Conservation (phyloP, 1,284 basidiomycete species). For the Porogramme epimiltina region DNA sequence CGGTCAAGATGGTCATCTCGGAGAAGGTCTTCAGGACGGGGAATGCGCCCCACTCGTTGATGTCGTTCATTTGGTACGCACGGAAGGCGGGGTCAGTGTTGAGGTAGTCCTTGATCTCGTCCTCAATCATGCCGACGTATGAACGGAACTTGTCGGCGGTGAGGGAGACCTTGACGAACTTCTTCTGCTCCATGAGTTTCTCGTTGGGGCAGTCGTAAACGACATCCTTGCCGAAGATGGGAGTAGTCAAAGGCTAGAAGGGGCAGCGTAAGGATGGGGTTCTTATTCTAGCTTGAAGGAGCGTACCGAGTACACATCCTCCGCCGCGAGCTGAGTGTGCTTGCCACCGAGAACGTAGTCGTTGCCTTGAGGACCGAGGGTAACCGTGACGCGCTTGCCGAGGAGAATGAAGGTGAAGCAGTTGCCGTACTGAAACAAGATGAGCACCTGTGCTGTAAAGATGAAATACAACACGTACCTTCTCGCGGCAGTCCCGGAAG, state of each 20-base stretch:
- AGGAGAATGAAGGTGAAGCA: conserved; percentile 96
- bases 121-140: conserved; percentile 90
- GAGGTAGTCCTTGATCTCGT: conserved; percentile 81
- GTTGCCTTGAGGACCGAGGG: conserved; percentile 90
- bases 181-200: conserved; percentile 99
- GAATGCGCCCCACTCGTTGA: conserved; percentile 74
- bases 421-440: conserved; percentile 55
- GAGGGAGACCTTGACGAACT: conserved; percentile 94
- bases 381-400: conserved; percentile 89
- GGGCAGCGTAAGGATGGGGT: no score
- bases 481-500: conserved; percentile 76
- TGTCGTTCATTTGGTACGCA: conserved; percentile 59
- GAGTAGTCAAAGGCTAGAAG: conserved; percentile 81
- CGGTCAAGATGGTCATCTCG: conserved; percentile 97
- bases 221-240: conserved; percentile 95
- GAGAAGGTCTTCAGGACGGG: conserved; percentile 76
- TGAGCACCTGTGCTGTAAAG: background rate
- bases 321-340: conserved; percentile 89
- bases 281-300: background rate
- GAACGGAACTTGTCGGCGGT: conserved; percentile 89
- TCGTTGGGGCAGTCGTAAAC: conserved; percentile 98
- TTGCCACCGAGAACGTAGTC: conserved; percentile 96
- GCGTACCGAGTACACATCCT: conserved; percentile 91
- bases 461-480: conserved; percentile 53
- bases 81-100: conserved; percentile 62